Evolutionary conservation across 345 rosid species (phyloP).

Genomic region (Physaria fendleri): DNA sequence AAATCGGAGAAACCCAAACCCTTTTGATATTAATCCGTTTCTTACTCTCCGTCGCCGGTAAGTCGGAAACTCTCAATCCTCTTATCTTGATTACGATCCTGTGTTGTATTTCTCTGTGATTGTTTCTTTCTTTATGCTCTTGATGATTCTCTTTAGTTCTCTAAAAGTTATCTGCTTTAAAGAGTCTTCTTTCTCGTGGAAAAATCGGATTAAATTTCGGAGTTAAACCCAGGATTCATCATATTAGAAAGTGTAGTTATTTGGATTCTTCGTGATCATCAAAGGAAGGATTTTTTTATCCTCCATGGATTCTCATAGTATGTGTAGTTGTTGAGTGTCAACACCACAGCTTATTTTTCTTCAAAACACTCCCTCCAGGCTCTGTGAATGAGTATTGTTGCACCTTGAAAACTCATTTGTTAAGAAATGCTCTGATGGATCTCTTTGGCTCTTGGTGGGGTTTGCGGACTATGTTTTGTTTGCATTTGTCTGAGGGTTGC

Average conservation of each 20-base stretch:
- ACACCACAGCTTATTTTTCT: background rate
- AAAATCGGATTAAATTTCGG: background rate
- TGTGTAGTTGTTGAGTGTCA: background rate
- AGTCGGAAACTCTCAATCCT: background rate
- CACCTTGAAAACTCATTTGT: background rate
- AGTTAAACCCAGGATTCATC: background rate
- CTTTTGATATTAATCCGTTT: conserved; percentile 9
- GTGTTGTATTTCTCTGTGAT: background rate
- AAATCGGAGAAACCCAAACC: background rate
- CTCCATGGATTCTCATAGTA: background rate
- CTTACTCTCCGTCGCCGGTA: conserved; percentile 10
- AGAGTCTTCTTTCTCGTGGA: too few relatives aligned
- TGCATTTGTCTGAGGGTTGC: background rate
- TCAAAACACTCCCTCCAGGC: background rate
- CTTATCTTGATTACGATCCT: background rate
- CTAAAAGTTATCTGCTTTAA: too few relatives aligned
- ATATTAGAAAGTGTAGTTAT: background rate
- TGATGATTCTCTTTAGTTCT: background rate
- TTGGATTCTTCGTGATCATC: background rate
- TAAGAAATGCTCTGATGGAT: background rate
- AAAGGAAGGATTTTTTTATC: background rate
- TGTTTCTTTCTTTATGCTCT: background rate
- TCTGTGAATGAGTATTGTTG: background rate
- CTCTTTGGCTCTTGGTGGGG: background rate
- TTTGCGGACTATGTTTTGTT: background rate